Conservation (phyloP, 768 basidiomycete species). For the Tephrocybe rancida region DNA sequence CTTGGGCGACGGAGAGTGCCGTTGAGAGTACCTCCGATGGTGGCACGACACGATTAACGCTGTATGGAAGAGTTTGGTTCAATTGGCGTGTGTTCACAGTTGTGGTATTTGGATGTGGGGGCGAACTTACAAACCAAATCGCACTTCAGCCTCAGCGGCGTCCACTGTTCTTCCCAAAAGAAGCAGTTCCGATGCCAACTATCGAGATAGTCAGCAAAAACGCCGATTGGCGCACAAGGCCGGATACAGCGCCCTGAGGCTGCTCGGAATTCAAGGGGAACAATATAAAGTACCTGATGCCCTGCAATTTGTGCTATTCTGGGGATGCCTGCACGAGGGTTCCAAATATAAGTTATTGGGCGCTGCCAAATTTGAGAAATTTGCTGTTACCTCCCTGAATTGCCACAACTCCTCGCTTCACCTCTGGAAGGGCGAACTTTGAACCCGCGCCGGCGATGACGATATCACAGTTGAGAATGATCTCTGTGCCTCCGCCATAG, state of each 20-base stretch:
- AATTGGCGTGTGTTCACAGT: not conserved
- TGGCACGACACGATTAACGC: conserved; percentile 74
- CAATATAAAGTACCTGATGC: conserved; percentile 60
- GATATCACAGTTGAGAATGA: conserved; percentile 76
- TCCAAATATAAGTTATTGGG: conserved; percentile 1
- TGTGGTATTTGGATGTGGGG: not conserved
- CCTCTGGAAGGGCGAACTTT: conserved; percentile 76
- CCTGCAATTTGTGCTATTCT: conserved; percentile 65
- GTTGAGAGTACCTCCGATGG: conserved; percentile 53
- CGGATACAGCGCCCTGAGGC: not conserved
- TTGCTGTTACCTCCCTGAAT: conserved; percentile 60
- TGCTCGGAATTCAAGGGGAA: conserved; percentile 5
- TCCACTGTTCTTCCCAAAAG: conserved; percentile 70
- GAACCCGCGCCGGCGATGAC: conserved; percentile 70
- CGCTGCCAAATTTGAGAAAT: not conserved
- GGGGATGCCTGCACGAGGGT: conserved; percentile 56
- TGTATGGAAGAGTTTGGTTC: conserved; percentile 25
- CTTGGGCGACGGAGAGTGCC: conserved; percentile 62
- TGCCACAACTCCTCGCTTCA: conserved; percentile 76
- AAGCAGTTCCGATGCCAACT: conserved; percentile 79
- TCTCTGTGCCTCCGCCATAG: conserved; percentile 67
- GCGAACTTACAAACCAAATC: conserved; percentile 71
- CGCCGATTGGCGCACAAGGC: conserved; percentile 3
- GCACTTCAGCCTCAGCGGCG: conserved; percentile 65
- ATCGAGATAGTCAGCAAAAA: conserved; percentile 9